Base-by-base conservation (phyloP, 2,329 filamentous ascomycete species). In the Grosmannia penicillata region DNA sequence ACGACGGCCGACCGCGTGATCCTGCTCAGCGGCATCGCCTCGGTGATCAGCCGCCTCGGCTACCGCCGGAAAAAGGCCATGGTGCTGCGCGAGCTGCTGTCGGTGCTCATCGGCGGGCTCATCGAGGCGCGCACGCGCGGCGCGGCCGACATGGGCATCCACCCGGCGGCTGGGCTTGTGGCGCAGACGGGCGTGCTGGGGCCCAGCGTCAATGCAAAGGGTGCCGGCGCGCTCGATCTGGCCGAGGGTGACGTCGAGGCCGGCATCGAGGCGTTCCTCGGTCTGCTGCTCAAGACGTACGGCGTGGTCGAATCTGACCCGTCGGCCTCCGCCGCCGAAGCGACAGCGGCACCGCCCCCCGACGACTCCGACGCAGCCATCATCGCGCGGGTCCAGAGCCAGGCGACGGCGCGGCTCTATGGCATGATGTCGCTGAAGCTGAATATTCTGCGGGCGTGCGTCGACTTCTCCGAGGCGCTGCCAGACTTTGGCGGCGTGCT, bases 71-170 rank as follows among this genome's bases (percentile, higher is more conserved):
- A 95, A 60, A 93, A 93, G 57, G 86, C 83, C 5, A 81, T 96
- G 60, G 75, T 95, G 1, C 70, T 94, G 49, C 78, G 83, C 48
- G 86, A 95, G 51, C 68, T 96, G 36, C 70, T 98, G 8, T 79
- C 78, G 4, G 77, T 86, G 14, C 66, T 96, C 29, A 83, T 93
- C 37, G 79, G 78, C 25, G 86, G 83, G 3, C 67, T 98, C 8
- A 79, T 94, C 5, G 85, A 95, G 57, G 91, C 91, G 14, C 74
- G 91, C 28, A 95, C 93, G 33, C 72, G 89, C 34, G 89, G 89
- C 24, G 91, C 91, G 29, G 87, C 91, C n/a, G 91, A 96, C 53
- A 83, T 91, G 51, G 91, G 89, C 4, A 84, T 98, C 26, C 89
- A 96, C 58, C 91, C 91, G 29, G 89, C 89, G 15, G 85, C 89